These are phyloP conservation scores for Punica granatum DNA, from an alignment of 345 rosid species.

Conservation along the genomic window DNA sequence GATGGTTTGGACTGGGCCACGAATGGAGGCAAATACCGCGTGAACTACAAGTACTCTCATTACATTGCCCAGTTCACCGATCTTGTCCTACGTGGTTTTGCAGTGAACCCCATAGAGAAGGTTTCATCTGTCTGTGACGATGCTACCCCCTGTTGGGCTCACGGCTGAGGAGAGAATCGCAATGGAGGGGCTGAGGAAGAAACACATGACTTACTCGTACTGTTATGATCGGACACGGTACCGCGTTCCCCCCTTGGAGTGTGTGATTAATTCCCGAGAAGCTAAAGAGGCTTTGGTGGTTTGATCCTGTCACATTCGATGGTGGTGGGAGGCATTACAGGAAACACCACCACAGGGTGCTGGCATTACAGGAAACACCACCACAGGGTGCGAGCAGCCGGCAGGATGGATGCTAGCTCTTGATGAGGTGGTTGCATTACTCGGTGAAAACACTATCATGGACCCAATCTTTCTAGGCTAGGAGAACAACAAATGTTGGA, in stretches of 20 bases:
- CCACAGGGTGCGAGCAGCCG: slow-evolving; percentile 11
- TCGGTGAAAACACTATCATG: not conserved
- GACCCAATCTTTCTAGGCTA: not conserved
- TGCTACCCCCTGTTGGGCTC: slow-evolving; percentile 21
- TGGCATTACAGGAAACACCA: slow-evolving; percentile 35
- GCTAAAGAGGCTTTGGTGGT: slow-evolving; percentile 49
- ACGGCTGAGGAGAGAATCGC: slow-evolving; percentile 32
- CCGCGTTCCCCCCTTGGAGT: slow-evolving; percentile 56
- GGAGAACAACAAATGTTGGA: not conserved
- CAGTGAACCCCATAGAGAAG: slow-evolving; percentile 69
- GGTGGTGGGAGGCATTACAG: slow-evolving; percentile 35
- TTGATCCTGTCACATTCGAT: slow-evolving; percentile 78
- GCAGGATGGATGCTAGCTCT: not conserved
- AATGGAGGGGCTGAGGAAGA: slow-evolving; percentile 63
- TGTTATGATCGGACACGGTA: slow-evolving; percentile 84
- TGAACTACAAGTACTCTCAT: slow-evolving; percentile 90
- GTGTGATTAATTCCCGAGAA: slow-evolving; percentile 49
- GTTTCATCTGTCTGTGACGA: slow-evolving; percentile 43
- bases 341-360: slow-evolving; percentile 29
- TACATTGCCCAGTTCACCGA: slow-evolving; percentile 54
- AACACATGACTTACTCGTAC: slow-evolving; percentile 83
- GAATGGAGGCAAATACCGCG: slow-evolving; percentile 86
- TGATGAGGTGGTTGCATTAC: not conserved
- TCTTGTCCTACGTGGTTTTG: slow-evolving; percentile 77
- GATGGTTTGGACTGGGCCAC: slow-evolving; percentile 98